These are phyloP conservation scores for Terfezia claveryi DNA, from an alignment of 495 filamentous ascomycete genomes.

Conservation along the genomic window DNA sequence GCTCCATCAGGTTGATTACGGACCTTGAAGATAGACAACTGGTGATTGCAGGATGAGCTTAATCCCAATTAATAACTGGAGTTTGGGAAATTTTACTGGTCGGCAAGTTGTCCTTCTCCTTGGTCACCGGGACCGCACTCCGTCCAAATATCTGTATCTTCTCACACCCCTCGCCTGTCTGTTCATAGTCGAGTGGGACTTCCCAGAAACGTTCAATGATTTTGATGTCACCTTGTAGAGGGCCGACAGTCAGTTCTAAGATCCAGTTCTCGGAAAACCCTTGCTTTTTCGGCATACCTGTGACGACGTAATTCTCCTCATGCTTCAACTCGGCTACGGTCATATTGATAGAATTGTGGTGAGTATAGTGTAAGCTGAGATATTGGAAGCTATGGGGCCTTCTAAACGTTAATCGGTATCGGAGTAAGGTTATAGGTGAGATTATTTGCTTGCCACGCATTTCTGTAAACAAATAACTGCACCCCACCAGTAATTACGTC, in stretches of 20 bases:
- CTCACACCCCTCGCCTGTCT: background rate
- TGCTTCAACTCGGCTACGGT: background rate
- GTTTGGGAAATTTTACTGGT: constrained; percentile 5
- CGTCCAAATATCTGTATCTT: constrained; percentile 13
- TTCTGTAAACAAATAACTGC: no score
- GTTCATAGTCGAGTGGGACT: constrained; percentile 14
- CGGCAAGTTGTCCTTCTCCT: constrained; percentile 11
- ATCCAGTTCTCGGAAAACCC: background rate
- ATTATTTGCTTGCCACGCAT: no score
- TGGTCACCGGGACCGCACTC: constrained; percentile 12
- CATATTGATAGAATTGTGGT: background rate
- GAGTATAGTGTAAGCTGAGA: no score
- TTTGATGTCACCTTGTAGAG: constrained; percentile 9
- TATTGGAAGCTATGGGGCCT: no score
- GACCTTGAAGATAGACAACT: constrained; percentile 16
- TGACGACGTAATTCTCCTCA: constrained; percentile 8
- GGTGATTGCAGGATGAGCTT: background rate
- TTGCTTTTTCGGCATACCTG: constrained; percentile 2
- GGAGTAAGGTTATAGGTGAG: no score
- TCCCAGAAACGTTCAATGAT: constrained; percentile 17
- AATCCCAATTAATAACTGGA: background rate
- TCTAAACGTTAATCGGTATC: no score
- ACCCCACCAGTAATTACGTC: no score
- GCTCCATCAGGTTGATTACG: no score
- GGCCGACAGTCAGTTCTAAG: background rate